Conservation (phyloP, 768 basidiomycete genomes). For the Termitomyces eurrhizus region DNA sequence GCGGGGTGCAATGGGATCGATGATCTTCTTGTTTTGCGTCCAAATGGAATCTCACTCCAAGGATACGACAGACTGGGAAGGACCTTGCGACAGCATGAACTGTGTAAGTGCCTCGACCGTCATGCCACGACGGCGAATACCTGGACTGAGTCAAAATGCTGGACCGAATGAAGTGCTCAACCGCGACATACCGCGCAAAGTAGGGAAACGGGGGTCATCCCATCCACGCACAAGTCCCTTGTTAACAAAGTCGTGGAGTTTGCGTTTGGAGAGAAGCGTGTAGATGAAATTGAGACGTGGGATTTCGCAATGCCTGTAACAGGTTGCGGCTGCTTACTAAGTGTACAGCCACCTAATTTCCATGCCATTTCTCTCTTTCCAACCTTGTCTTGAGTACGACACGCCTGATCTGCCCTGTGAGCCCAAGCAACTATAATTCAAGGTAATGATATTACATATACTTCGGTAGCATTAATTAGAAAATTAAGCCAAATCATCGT, state of each 20-base stretch:
- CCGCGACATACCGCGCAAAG: slow-evolving; percentile 74
- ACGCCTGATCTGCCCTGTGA: too few species aligned
- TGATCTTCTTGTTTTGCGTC: slow-evolving; percentile 94
- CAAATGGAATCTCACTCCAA: slow-evolving; percentile 99
- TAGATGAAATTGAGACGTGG: slow-evolving; percentile 97
- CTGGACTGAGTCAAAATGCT: slow-evolving; percentile 29
- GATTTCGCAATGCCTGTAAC: too few species aligned
- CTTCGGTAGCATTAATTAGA: too few species aligned
- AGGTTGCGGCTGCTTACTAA: too few species aligned
- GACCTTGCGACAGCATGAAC: slow-evolving; percentile 95
- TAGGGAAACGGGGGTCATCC: slow-evolving; percentile 99
- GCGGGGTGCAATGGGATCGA: slow-evolving; percentile 92
- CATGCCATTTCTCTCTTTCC: too few species aligned
- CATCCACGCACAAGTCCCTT: slow-evolving; percentile 85
- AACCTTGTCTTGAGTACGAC: too few species aligned
- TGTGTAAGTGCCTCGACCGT: slow-evolving; percentile 94
- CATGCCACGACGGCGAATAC: slow-evolving; percentile 93
- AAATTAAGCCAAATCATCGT: too few species aligned
- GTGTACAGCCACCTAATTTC: too few species aligned
- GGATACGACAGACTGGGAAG: slow-evolving; percentile 89
- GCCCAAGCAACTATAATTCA: too few species aligned
- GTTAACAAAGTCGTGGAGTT: slow-evolving; percentile 96
- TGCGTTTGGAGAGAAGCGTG: slow-evolving; percentile 94
- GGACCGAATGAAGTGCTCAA: not conserved
- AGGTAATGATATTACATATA: too few species aligned